Evolutionary conservation across 2,329 filamentous ascomycete genomes (phyloP).

Genomic region (Colletotrichum sp.): DNA sequence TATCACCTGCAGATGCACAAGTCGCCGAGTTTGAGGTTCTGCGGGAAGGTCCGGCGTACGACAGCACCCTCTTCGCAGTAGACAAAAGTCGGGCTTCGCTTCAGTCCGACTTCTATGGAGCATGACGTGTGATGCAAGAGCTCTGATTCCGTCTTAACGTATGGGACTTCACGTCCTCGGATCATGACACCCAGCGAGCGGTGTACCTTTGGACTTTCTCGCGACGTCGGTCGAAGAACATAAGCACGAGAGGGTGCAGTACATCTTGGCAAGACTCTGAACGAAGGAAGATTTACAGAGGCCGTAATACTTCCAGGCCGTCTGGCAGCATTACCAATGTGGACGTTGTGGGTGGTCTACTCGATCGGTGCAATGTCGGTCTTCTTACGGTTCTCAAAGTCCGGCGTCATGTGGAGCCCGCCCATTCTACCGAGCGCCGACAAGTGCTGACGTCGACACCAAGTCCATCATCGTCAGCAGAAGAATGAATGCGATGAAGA

Average conservation of each 20-base stretch:
- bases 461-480: neutral
- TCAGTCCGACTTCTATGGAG: neutral
- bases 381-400: neutral
- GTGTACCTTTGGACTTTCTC: neutral
- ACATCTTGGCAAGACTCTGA: neutral
- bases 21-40: neutral
- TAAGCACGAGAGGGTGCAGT: neutral
- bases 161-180: neutral
- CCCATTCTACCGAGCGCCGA: neutral
- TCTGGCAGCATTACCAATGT: neutral
- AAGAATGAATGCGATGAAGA: neutral
- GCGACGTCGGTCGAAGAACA: neutral
- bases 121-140: rapidly evolving
- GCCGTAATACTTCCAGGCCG: neutral
- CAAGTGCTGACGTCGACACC: neutral
- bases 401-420: neutral
- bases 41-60: neutral
- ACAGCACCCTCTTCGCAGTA: neutral
- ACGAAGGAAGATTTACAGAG: neutral
- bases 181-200: neutral
- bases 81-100: neutral
- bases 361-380: neutral
- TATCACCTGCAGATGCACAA: neutral
- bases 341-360: neutral
- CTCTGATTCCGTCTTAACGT: neutral